Conservation (phyloP, 106 monocot species). For the Acanthochlamys bracteata region DNA sequence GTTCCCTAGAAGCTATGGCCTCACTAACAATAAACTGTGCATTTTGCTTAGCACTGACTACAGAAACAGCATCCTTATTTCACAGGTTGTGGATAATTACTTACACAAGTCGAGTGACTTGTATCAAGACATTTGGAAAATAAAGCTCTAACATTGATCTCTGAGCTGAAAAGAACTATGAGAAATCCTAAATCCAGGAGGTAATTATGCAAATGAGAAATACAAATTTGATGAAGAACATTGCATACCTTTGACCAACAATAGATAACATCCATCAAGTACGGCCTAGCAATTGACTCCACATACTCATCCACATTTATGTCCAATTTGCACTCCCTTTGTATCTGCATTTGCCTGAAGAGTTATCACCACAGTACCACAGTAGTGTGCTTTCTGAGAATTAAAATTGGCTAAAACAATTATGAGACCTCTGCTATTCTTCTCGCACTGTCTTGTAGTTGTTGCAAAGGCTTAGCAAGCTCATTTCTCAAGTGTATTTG, state of each 20-base stretch:
- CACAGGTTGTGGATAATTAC: too few relatives aligned
- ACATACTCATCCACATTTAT: conserved; percentile 97
- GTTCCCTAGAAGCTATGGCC: too few relatives aligned
- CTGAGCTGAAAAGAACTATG: too few relatives aligned
- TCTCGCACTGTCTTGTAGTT: conserved; percentile 94
- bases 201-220: too few relatives aligned
- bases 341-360: conserved; percentile 43
- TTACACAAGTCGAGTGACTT: too few relatives aligned
- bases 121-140: too few relatives aligned
- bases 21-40: too few relatives aligned
- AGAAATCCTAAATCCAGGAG: too few relatives aligned
- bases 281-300: conserved; percentile 85
- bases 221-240: background rate
- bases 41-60: too few relatives aligned
- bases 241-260: conserved; percentile 90
- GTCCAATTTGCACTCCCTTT: conserved; percentile 94
- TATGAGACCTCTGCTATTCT: conserved; percentile 84
- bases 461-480: conserved; percentile 78
- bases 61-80: too few relatives aligned
- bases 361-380: too few relatives aligned
- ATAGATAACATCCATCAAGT: conserved; percentile 98
- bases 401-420: conserved; percentile 8
- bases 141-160: too few relatives aligned
- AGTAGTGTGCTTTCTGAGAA: background rate
- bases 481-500: conserved; percentile 82